Conservation (phyloP, 768 basidiomycete genomes). For the Filobasidium wieringae region DNA sequence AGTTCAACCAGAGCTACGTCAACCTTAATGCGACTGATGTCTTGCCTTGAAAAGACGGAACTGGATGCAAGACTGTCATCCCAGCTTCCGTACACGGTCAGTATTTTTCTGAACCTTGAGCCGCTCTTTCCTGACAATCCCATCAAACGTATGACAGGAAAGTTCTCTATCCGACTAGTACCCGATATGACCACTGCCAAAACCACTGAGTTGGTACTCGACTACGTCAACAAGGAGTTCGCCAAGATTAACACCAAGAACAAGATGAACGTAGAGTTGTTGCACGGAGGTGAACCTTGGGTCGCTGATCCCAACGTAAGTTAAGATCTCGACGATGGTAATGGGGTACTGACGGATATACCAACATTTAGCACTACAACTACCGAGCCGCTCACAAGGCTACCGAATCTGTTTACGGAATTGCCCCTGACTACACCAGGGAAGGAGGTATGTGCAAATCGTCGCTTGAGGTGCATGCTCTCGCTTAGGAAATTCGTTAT, state of each 20-base stretch:
- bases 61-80: conserved; percentile 61
- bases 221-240: conserved; percentile 66
- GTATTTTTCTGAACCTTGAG: not conserved
- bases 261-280: conserved; percentile 55
- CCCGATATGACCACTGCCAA: conserved; percentile 73
- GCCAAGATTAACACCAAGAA: conserved; percentile 76
- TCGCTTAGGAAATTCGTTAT: not conserved
- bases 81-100: conserved; percentile 57
- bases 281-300: conserved; percentile 85
- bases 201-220: conserved; percentile 57
- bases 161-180: conserved; percentile 88
- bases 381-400: conserved; percentile 77
- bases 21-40: not conserved
- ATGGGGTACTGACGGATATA: not conserved
- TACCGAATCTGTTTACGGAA: conserved; percentile 50
- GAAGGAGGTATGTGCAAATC: conserved; percentile 34
- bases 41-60: conserved; percentile 24
- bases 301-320: conserved; percentile 41
- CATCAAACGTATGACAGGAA: conserved; percentile 47
- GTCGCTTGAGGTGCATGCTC: not conserved
- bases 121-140: not conserved
- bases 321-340: not conserved
- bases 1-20: conserved; percentile 1
- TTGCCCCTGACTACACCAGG: conserved; percentile 39
- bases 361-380: conserved; percentile 63